Evolutionary conservation across 345 rosid species (phyloP), one percentile per base, ranked within the genome.

Genomic region (Carallia brachiata): DNA sequence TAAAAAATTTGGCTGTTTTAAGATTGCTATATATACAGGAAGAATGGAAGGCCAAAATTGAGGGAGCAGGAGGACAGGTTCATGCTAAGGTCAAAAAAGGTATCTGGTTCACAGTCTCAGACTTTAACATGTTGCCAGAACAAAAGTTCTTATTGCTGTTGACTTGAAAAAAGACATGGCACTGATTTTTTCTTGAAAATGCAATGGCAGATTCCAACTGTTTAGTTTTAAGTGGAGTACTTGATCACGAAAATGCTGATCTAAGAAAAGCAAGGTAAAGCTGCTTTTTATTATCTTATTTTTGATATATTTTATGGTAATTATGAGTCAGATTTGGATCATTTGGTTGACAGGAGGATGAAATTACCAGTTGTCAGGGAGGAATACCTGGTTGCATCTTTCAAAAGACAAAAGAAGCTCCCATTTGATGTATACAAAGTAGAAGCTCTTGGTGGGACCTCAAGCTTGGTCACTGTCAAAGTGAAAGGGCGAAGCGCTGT

Each of bases 401-500:
- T 90, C 52, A 84, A 85, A 77, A 86, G 74, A 68, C 85, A 83
- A 75, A 92, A 86, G 83, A 92, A 82, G 84, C 92, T 95, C 82
- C 91, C 91, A 63, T 81, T 85, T 82, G 87, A 89, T 75, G 69
- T 76, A 32, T 85, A 90, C 85, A 92, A 78, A 85, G 85, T 84
- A 75, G 97, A 90, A 84, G 87, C 86, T 30, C 50, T 81, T 68
- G 90, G 91, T 60, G 94, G 81, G 76, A 60, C 75, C 57, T 77
- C 86, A 61, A 77, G 92, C 69, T 71, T 89, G 75, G 89, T 89
- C 52, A 92, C 97, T 71, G 90, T 95, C 70, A 92, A 90, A 87
- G 99, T 92, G 68, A 95, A 95, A 82, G 99, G 99, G 58, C 85
- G 70, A 70, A 89, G 99, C 74, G 89, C 97, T 78, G 98, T 95